Percentiles rank a stretch among this genome's conserved stretches.
Evolutionary conservation across 345 rosid species (phyloP).

Genomic region (Geranium brycei): DNA sequence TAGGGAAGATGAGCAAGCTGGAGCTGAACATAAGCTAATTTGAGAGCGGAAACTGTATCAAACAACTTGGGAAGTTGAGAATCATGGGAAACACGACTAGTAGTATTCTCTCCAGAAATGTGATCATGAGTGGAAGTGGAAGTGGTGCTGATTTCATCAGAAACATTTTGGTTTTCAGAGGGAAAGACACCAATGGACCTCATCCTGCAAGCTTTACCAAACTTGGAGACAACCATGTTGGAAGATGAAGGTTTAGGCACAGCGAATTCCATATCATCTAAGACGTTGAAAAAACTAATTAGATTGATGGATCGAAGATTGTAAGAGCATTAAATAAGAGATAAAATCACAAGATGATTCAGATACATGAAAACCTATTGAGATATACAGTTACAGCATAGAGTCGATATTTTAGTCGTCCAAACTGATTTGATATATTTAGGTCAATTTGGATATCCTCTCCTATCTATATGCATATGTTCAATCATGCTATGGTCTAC

Average conservation of each 20-base stretch:
- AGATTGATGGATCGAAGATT: too few species aligned
- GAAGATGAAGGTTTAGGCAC: slow-evolving; percentile 27
- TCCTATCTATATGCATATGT: too few species aligned
- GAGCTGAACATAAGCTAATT: slow-evolving; percentile 79
- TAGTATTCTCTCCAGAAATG: background rate
- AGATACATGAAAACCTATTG: too few species aligned
- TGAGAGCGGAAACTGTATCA: slow-evolving; percentile 59
- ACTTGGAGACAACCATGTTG: slow-evolving; percentile 40
- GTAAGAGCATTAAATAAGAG: too few species aligned
- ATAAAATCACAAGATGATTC: too few species aligned
- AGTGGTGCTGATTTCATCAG: background rate
- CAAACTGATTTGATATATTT: too few species aligned
- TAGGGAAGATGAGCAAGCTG: slow-evolving; percentile 79
- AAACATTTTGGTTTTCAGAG: slow-evolving; percentile 18
- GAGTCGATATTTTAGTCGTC: too few species aligned
- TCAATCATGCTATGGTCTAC: too few species aligned
- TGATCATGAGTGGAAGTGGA: background rate
- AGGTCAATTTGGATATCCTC: too few species aligned
- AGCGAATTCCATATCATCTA: slow-evolving; percentile 25
- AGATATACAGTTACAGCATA: too few species aligned
- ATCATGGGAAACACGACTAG: slow-evolving; percentile 29
- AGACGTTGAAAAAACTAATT: too few species aligned
- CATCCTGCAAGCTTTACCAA: slow-evolving; percentile 44
- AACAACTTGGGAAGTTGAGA: slow-evolving; percentile 65
- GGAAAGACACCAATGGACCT: slow-evolving; percentile 50